Evolutionary conservation across 164 flowering plant species (phyloP).

Genomic region (Paratinospora sagittata): DNA sequence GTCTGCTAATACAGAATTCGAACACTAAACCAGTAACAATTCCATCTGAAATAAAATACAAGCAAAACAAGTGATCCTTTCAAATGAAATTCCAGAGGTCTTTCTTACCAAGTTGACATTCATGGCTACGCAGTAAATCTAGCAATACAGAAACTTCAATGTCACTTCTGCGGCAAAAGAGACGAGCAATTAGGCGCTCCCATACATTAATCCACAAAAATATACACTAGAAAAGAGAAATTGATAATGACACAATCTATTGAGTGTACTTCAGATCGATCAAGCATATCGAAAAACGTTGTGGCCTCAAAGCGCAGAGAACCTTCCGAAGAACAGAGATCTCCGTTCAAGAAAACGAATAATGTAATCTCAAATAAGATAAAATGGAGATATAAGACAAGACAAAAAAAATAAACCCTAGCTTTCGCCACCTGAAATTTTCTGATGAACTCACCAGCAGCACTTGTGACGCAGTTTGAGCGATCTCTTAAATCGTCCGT

Average conservation of each 20-base stretch:
- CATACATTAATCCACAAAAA: background rate
- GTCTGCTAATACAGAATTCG: background rate
- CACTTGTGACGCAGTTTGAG: background rate
- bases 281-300: background rate
- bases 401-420: background rate
- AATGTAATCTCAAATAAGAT: no score
- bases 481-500: no score
- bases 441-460: background rate
- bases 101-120: constrained; percentile 3
- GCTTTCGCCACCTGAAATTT: background rate
- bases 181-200: background rate
- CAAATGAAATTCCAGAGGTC: background rate
- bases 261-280: background rate
- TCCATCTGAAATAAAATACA: background rate
- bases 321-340: background rate
- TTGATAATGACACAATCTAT: background rate
- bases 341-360: no score
- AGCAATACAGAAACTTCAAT: background rate
- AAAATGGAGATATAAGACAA: no score
- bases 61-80: background rate
- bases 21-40: background rate
- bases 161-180: background rate
- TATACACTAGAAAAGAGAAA: background rate
- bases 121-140: background rate
- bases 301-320: no score